Base-by-base conservation (phyloP, 768 basidiomycete species). In the Pulveroboletus sp. region DNA sequence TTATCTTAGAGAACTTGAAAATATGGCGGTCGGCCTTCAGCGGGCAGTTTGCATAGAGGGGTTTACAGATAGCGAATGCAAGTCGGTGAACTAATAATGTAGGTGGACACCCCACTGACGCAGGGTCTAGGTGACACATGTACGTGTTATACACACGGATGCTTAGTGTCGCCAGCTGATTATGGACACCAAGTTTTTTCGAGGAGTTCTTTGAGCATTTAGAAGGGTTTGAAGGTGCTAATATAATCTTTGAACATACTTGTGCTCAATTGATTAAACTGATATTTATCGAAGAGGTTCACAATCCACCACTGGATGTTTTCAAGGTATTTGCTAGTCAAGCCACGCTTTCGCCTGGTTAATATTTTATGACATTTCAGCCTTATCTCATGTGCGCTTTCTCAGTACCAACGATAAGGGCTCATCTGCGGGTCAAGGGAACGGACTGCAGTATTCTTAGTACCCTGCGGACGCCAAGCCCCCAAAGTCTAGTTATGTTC, bases 401-500 rank as follows among this genome's bases (percentile, higher is more conserved):
- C 65, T 64, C 43, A 29, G 38, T 12, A 29, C 46, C 36, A 57
- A 52, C 6, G 46, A 61, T 65, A 42, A 13, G 60, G 46, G 8
- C 3, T 31, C 20, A 14, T 13, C 21, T 34, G 8, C 14, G 1
- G 33, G 21, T 20, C 23, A 19, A 6, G 7, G 17, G 16, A 11
- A 5, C 24, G 8, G 6, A 14, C 20, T 12, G 1, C 17, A 0
- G n/a, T n/a, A n/a, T n/a, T n/a, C n/a, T n/a, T n/a, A 27, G 3
- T 21, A 2, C 25, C 29, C 32, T 45, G 21, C 29, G 63, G 62
- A 62, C 13, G 49, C 41, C 27, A 60, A 52, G 27, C 63, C 60
- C 19, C 60, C 46, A 5, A 75, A 74, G 52, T 75, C 82, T 0
- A 83, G 85, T 55, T 86, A 85, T 58, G 60, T 80, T 10, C 74